phyloP scores from a whole-genome alignment of 106 monocot species.

The Iris macrosiphon region DNA sequence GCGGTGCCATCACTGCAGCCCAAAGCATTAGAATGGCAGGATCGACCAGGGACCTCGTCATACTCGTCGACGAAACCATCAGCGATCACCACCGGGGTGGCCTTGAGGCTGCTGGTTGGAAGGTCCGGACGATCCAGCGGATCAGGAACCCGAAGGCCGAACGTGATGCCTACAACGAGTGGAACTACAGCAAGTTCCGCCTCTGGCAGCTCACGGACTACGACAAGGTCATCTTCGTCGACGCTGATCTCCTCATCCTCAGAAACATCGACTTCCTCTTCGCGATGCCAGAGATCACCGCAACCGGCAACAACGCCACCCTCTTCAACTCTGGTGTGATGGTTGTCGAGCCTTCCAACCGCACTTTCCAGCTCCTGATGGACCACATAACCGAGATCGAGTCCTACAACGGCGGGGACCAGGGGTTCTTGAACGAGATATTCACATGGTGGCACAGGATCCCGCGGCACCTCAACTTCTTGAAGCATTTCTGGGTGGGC shows the following conservation, averaged over 20 bases:
- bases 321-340: slow-evolving; percentile 81
- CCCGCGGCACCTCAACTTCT: slow-evolving; percentile 66
- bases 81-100: slow-evolving; percentile 42
- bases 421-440: slow-evolving; percentile 72
- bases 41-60: slow-evolving; percentile 60
- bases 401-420: slow-evolving; percentile 81
- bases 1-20: slow-evolving; percentile 67
- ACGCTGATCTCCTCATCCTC: slow-evolving; percentile 64
- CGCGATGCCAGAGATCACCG: slow-evolving; percentile 62
- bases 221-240: slow-evolving; percentile 68
- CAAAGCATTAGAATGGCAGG: slow-evolving; percentile 70
- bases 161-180: slow-evolving; percentile 70
- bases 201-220: slow-evolving; percentile 85
- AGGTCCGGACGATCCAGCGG: slow-evolving; percentile 50
- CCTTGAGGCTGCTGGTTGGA: slow-evolving; percentile 65
- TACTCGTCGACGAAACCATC: slow-evolving; percentile 61
- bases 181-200: slow-evolving; percentile 88
- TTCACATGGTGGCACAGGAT: slow-evolving; percentile 88
- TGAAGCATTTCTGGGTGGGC: slow-evolving; percentile 78
- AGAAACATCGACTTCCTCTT: slow-evolving; percentile 68
- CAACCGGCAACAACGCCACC: slow-evolving; percentile 61
- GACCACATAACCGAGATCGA: slow-evolving; percentile 57
- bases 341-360: slow-evolving; percentile 72
- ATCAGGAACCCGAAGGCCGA: slow-evolving; percentile 69
- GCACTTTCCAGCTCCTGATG: slow-evolving; percentile 64